A percentile compares a stretch with the other conserved stretches of the same genome.
Conservation (phyloP, 148 eudicot species). For the Chenopodium berlandieri region DNA sequence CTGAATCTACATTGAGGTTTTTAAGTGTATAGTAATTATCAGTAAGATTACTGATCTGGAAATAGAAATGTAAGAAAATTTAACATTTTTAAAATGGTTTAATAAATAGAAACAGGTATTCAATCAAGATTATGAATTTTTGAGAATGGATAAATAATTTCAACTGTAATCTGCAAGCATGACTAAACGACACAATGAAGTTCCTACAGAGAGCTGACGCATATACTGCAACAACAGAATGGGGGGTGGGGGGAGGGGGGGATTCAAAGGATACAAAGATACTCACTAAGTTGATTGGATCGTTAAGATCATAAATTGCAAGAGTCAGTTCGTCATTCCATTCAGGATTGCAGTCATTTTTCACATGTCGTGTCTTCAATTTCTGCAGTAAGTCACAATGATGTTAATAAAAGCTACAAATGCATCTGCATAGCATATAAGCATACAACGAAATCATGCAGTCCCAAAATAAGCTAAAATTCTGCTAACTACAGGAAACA, state of each 20-base stretch:
- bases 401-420: neutral
- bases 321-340: constrained; percentile 83
- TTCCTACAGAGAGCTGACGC: neutral
- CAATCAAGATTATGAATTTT: neutral
- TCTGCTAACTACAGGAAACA: too few relatives aligned
- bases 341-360: constrained; percentile 59
- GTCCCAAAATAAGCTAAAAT: too few relatives aligned
- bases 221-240: neutral
- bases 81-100: too few relatives aligned
- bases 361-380: constrained; percentile 61
- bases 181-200: neutral
- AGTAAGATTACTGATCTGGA: neutral
- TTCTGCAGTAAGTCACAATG: constrained; percentile 42
- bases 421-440: neutral
- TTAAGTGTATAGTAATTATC: too few relatives aligned
- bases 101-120: neutral
- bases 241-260: rapidly evolving
- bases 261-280: neutral
- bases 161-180: neutral
- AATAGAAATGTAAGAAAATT: neutral
- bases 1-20: too few relatives aligned
- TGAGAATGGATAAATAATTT: neutral
- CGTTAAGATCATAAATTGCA: constrained; percentile 40
- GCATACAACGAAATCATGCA: neutral
- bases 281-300: constrained; percentile 55